Base-by-base conservation (phyloP, 441 rosid genomes). In the Gossypium schwendimanii region DNA sequence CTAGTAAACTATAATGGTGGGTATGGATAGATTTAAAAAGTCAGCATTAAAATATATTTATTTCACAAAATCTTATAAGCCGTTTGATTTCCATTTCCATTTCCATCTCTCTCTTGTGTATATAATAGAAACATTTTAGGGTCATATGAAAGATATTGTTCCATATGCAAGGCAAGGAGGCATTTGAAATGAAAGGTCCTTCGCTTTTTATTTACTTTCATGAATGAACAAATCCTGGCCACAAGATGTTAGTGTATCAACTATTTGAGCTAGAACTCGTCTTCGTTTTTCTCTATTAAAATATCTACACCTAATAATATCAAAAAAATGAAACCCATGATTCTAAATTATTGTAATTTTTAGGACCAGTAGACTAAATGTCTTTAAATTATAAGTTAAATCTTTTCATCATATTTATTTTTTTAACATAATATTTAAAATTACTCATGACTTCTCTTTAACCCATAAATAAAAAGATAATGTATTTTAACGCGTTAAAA, bases 391-490 rank as follows among this genome's bases (percentile, higher is more conserved):
- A 31, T 31, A 31, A 33, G 39, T 6, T 33, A 33, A 5, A 33
- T 6, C 0, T 31, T 55, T 23, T 31, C 1, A 31, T 0, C 1
- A 31, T 55, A 23, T 55, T 10, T 21, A 55, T 55, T 45, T 45
- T 45, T 10, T 2, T 3, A 26, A 45, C 0, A 47, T 3, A 47
- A 47, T 47, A 47, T 45, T 0, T 45, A 47, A 47, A 11, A 33
- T 6, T 33, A 6, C 0, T 33, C 0, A 6, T 6, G 0, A 33
- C 0, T 0, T 1, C 3, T 33, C 0, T 0, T 0, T 6, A 5
- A 31, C 0, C 0, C 1, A 31, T 31, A 31, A 4, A 31, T 31
- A 31, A 31, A 0, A 31, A 31, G 0, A 31, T 31, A 31, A 5
- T 31, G 0, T 0, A 5, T 31, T 31, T 31, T 5, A 5, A 0